Conservation (phyloP, 2,329 filamentous ascomycete genomes). For the Talaromyces verruculosus region DNA sequence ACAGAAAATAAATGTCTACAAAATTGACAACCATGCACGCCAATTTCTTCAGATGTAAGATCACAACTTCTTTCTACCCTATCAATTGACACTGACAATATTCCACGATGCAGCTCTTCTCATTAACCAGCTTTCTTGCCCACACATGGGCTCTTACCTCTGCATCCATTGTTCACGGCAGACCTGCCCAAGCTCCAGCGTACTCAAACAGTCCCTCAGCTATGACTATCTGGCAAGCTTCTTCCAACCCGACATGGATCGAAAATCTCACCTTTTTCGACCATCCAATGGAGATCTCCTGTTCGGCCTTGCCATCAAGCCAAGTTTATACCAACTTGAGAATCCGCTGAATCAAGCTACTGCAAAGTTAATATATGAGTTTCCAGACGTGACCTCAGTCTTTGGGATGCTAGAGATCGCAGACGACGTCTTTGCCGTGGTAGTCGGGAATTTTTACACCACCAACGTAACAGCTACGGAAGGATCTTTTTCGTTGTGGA, state of each 20-base stretch:
- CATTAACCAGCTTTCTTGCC: not conserved
- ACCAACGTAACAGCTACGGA: not conserved
- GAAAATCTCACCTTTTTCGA: not conserved
- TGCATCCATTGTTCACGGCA: not conserved
- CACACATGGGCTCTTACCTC: not conserved
- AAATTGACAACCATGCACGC: not conserved
- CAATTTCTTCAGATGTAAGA: not conserved
- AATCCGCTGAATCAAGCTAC: not conserved
- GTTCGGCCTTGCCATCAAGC: not conserved
- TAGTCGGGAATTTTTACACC: not conserved
- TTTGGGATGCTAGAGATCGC: not conserved
- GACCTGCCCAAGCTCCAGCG: not conserved
- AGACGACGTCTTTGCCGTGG: not conserved
- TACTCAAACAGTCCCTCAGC: not conserved
- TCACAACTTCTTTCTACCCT: not conserved
- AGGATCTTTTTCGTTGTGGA: not conserved
- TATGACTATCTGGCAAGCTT: not conserved
- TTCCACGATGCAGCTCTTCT: not conserved
- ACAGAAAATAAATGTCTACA: not conserved
- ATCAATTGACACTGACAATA: not conserved
- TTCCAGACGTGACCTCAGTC: not conserved
- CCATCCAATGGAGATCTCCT: not conserved
- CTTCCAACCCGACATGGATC: not conserved
- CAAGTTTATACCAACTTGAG: not conserved
- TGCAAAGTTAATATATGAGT: not conserved